A percentile compares a stretch with the other conserved stretches of the same genome.
phyloP scores from a whole-genome alignment of 305 asterid genomes.

The Galium porrigens region DNA sequence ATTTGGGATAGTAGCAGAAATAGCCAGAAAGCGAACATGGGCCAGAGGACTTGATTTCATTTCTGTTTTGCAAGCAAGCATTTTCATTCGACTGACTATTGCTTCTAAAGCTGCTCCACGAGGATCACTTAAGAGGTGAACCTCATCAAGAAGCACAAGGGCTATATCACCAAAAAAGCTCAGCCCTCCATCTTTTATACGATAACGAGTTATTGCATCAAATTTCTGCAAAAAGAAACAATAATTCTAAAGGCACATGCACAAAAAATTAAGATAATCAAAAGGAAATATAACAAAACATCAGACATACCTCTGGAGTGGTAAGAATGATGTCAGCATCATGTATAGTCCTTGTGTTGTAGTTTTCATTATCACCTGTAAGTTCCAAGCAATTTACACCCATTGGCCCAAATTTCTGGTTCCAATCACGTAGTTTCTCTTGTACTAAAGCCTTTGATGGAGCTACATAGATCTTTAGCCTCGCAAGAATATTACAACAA shows the following conservation, averaged over 20 bases:
- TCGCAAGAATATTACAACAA: slow-evolving; percentile 15
- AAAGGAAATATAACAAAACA: not conserved
- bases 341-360: slow-evolving; percentile 49
- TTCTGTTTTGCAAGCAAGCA: slow-evolving; percentile 66
- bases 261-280: not conserved
- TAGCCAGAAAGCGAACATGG: slow-evolving; percentile 74
- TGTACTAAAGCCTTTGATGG: slow-evolving; percentile 95
- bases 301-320: slow-evolving; percentile 68
- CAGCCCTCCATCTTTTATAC: slow-evolving; percentile 79
- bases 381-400: slow-evolving; percentile 79
- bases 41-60: slow-evolving; percentile 72
- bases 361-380: slow-evolving; percentile 81
- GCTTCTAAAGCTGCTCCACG: slow-evolving; percentile 98
- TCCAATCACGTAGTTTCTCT: slow-evolving; percentile 88
- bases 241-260: slow-evolving; percentile 16
- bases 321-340: slow-evolving; percentile 92
- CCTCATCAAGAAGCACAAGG: slow-evolving; percentile 89
- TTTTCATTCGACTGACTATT: slow-evolving; percentile 80
- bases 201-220: slow-evolving; percentile 86
- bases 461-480: slow-evolving; percentile 59
- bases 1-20: slow-evolving; percentile 94
- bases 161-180: slow-evolving; percentile 89
- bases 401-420: slow-evolving; percentile 60
- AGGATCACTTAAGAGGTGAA: slow-evolving; percentile 86
- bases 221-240: slow-evolving; percentile 50